phyloP scores from a whole-genome alignment of 306 rosid species.

The Comarum palustre region DNA sequence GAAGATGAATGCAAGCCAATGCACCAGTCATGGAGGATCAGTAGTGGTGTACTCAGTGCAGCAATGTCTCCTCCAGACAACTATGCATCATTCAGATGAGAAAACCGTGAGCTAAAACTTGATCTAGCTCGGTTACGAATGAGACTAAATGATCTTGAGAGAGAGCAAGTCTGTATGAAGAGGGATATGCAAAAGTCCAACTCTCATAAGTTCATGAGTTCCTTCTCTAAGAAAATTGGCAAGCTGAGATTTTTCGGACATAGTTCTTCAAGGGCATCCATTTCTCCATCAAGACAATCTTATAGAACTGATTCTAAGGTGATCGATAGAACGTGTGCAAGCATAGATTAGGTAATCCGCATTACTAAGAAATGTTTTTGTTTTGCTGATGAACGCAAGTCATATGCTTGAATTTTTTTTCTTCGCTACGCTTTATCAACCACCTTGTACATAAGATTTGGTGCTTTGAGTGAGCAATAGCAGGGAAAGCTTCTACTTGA shows the following conservation, averaged over 20 bases:
- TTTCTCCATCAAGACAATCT: conserved; percentile 82
- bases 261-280: conserved; percentile 82
- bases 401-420: conserved; percentile 35
- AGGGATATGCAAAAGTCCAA: conserved; percentile 90
- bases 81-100: conserved; percentile 89
- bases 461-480: conserved; percentile 25
- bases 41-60: conserved; percentile 96
- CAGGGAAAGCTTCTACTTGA: conserved; percentile 40
- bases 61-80: conserved; percentile 99
- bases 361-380: conserved; percentile 13
- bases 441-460: conserved; percentile 43
- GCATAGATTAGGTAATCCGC: conserved; percentile 63
- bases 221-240: conserved; percentile 81
- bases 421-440: conserved; percentile 31
- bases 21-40: conserved; percentile 91
- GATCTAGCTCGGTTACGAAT: conserved; percentile 84
- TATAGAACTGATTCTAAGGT: conserved; percentile 93
- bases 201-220: conserved; percentile 78
- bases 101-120: conserved; percentile 95
- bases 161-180: conserved; percentile 97
- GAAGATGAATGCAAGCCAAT: conserved; percentile 82
- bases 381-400: conserved; percentile 35
- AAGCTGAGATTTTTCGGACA: conserved; percentile 73
- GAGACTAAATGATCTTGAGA: conserved; percentile 92
- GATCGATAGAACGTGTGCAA: conserved; percentile 92